These are phyloP conservation scores for Paecilomyces dactylethromorphus DNA, from an alignment of 2,329 filamentous ascomycete genomes.

Conservation along the genomic window DNA sequence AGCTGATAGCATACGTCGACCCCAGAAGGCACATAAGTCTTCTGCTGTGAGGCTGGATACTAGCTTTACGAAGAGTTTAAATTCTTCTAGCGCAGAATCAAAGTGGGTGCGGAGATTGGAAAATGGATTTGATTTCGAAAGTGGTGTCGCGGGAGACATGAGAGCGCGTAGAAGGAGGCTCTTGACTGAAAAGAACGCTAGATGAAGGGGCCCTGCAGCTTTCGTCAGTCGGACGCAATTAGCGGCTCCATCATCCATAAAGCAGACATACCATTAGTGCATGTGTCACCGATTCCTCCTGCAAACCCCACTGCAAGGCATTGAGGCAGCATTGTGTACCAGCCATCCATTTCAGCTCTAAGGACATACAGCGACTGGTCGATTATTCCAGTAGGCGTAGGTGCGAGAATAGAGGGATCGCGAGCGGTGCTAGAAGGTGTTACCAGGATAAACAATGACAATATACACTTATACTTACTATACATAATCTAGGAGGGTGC, in stretches of 20 bases:
- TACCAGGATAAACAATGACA: background rate
- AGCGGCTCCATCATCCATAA: background rate
- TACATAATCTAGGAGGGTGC: constrained; percentile 8
- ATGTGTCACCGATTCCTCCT: constrained; percentile 4
- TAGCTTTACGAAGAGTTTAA: constrained; percentile 25
- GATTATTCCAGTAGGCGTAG: constrained; percentile 3
- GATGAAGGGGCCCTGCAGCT: constrained; percentile 30
- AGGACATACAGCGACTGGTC: constrained; percentile 7
- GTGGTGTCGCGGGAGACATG: constrained; percentile 41
- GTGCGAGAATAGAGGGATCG: background rate
- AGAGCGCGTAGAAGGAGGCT: constrained; percentile 39
- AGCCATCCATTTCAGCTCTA: constrained; percentile 9
- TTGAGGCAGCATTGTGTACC: constrained; percentile 12
- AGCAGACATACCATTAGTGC: constrained; percentile 13
- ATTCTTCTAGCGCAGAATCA: constrained; percentile 11
- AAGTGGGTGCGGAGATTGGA: constrained; percentile 16
- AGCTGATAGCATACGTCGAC: constrained; percentile 31
- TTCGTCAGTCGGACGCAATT: background rate
- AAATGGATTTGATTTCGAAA: constrained; percentile 35
- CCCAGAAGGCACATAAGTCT: constrained; percentile 40
- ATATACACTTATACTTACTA: constrained; percentile 5
- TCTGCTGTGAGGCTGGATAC: constrained; percentile 23
- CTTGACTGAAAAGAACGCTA: constrained; percentile 38
- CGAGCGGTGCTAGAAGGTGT: background rate
- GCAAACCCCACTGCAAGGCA: constrained; percentile 11